A percentile compares a stretch with the other conserved stretches of the same genome.
Conservation (phyloP, 805 yeast species). For the Candida railenensis region DNA sequence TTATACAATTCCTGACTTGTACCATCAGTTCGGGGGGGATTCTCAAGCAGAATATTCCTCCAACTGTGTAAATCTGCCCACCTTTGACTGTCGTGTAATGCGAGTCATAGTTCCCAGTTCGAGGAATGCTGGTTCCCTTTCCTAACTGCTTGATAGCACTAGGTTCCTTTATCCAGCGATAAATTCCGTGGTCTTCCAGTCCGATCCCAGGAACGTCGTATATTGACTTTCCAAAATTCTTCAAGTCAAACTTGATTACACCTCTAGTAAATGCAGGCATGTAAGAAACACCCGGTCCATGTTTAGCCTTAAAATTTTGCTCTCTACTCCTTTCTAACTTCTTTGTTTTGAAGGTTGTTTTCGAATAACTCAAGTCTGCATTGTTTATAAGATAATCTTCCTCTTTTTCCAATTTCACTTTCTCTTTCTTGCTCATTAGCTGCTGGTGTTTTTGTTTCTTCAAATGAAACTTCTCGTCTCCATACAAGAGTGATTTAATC, state of each 20-base stretch:
- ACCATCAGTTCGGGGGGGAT: conserved; percentile 53
- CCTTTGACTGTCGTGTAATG: conserved; percentile 39
- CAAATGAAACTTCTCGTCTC: conserved; percentile 6
- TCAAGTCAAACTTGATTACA: conserved; percentile 29
- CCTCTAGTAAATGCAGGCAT: conserved; percentile 75
- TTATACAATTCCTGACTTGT: conserved; percentile 47
- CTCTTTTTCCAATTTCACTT: conserved; percentile 15
- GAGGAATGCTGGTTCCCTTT: conserved; percentile 27
- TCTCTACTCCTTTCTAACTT: conserved; percentile 8
- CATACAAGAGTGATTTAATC: conserved; percentile 44
- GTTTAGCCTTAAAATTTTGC: conserved; percentile 20
- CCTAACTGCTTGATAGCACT: conserved; percentile 22
- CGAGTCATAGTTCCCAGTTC: conserved; percentile 29
- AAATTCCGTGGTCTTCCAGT: conserved; percentile 22
- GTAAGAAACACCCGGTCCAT: conserved; percentile 48
- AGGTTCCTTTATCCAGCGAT: conserved; percentile 21
- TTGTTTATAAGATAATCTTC: conserved; percentile 14
- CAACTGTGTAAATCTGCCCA: conserved; percentile 49
- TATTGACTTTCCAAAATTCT: conserved; percentile 29
- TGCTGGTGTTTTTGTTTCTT: not conserved
- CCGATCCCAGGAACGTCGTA: conserved; percentile 52
- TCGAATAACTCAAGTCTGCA: not conserved
- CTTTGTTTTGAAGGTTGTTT: conserved; percentile 4
- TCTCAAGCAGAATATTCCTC: conserved; percentile 59
- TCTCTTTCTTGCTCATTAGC: conserved; percentile 7